phyloP scores from a whole-genome alignment of 2,329 filamentous ascomycete species.

The Beauveria sp. region DNA sequence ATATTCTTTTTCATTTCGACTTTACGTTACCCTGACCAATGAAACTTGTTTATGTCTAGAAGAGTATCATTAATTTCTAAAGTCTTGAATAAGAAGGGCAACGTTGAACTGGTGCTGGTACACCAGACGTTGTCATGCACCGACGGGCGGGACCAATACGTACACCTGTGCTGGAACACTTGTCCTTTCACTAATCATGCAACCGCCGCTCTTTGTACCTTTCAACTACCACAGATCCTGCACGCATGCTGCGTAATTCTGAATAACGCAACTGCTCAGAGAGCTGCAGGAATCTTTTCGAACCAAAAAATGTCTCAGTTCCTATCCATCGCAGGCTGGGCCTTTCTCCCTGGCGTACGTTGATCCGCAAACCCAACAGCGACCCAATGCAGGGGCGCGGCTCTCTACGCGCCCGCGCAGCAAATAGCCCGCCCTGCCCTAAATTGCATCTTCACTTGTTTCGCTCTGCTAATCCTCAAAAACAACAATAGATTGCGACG shows the following conservation, averaged over 20 bases:
- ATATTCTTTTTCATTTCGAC: neutral
- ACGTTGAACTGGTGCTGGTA: neutral
- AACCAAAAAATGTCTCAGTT: conserved; percentile 38
- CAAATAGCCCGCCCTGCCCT: too few species aligned
- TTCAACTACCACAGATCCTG: neutral
- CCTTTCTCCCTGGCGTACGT: conserved; percentile 46
- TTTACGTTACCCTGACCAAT: neutral
- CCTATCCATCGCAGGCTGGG: conserved; percentile 49
- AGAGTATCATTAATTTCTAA: too few species aligned
- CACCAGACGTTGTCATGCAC: neutral
- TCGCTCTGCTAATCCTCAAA: neutral
- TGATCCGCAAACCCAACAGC: neutral
- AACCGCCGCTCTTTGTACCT: neutral
- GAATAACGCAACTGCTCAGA: neutral
- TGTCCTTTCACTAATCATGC: conserved; percentile 1
- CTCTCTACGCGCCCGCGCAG: neutral
- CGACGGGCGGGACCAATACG: neutral
- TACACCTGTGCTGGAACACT: neutral
- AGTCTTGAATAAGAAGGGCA: neutral
- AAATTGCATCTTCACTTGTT: too few species aligned
- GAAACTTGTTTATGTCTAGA: neutral
- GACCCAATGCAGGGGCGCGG: neutral
- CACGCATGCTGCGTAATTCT: neutral
- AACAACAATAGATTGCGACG: conserved; percentile 57
- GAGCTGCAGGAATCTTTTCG: neutral